Evolutionary conservation across 2,329 filamentous ascomycete genomes (phyloP).

Genomic region (Fusarium secorum): DNA sequence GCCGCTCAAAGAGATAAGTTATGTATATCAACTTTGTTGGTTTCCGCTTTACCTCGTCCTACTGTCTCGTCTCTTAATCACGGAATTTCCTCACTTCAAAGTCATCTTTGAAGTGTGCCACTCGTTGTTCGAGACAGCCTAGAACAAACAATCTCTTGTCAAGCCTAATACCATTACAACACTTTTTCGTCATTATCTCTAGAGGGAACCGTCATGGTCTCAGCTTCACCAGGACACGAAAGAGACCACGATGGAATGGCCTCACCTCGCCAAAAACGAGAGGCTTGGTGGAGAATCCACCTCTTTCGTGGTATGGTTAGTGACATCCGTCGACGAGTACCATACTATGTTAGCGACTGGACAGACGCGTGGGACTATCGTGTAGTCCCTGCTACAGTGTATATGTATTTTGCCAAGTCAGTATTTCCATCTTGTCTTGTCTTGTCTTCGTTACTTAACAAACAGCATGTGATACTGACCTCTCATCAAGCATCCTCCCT

Average conservation of each 20-base stretch:
- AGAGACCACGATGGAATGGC: constrained; percentile 1
- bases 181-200: background rate
- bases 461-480: constrained; percentile 16
- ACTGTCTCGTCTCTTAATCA: background rate
- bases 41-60: background rate
- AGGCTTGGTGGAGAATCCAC: constrained; percentile 75
- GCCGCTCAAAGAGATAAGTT: no score
- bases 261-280: constrained; percentile 9
- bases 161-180: background rate
- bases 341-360: constrained; percentile 86
- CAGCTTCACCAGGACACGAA: constrained; percentile 11
- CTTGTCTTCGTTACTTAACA: background rate
- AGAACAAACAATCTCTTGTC: background rate
- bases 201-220: constrained; percentile 6
- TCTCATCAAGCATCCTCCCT: constrained; percentile 73
- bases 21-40: background rate
- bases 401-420: constrained; percentile 96
- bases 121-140: background rate
- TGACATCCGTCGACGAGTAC: constrained; percentile 76
- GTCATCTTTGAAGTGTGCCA: background rate
- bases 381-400: constrained; percentile 84
- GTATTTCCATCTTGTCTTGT: constrained; percentile 27
- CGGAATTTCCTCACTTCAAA: background rate
- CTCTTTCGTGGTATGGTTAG: constrained; percentile 82
- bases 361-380: constrained; percentile 89